These are phyloP conservation scores for Candida easanensis DNA, from an alignment of 805 yeast genomes.

Conservation along the genomic window DNA sequence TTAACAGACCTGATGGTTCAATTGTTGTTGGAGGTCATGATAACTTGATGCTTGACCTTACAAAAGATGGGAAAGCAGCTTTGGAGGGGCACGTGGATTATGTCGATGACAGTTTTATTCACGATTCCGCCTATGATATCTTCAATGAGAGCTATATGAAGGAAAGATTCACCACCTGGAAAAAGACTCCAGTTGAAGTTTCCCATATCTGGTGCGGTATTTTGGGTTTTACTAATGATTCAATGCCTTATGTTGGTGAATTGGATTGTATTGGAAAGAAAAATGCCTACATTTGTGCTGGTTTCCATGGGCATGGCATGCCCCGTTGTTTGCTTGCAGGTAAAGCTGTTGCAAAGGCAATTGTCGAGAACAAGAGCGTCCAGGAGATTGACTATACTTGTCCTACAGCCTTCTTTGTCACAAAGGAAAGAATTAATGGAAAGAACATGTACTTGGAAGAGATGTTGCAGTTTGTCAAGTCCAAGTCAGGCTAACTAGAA, in stretches of 20 bases:
- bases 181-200: slow-evolving; percentile 25
- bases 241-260: slow-evolving; percentile 43
- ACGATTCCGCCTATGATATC: slow-evolving; percentile 23
- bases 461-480: slow-evolving; percentile 6
- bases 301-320: slow-evolving; percentile 53
- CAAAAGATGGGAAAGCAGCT: slow-evolving; percentile 10
- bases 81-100: slow-evolving; percentile 27
- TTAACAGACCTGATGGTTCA: slow-evolving; percentile 39
- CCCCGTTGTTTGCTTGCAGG: slow-evolving; percentile 42
- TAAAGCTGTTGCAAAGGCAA: slow-evolving; percentile 36
- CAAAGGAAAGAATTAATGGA: slow-evolving; percentile 20
- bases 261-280: slow-evolving; percentile 27
- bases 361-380: slow-evolving; percentile 12
- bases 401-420: slow-evolving; percentile 19
- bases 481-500: too few species aligned
- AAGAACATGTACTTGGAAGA: slow-evolving; percentile 14
- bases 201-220: slow-evolving; percentile 43
- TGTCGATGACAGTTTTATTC: slow-evolving; percentile 36
- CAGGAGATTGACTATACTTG: slow-evolving; percentile 17
- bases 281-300: slow-evolving; percentile 40
- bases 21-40: slow-evolving; percentile 35
- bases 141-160: slow-evolving; percentile 31
- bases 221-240: slow-evolving; percentile 43
- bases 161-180: slow-evolving; percentile 33
- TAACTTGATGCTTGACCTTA: slow-evolving; percentile 7